Evolutionary conservation across 2,329 filamentous ascomycete genomes (phyloP), one percentile per base, ranked within the genome.

Genomic region (Colletotrichum zoysiae): DNA sequence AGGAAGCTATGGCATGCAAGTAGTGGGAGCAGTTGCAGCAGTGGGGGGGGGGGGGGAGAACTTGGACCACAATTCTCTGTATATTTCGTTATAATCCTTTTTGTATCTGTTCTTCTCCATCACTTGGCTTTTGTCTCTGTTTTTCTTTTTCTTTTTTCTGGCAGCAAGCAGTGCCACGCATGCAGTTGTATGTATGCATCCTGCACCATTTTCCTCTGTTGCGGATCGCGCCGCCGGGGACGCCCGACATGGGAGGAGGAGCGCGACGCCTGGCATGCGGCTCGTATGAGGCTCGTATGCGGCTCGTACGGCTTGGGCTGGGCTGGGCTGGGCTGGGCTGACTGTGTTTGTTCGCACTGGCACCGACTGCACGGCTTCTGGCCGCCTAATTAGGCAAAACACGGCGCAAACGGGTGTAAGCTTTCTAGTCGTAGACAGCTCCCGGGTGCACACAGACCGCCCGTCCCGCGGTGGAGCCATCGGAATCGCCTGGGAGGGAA

Each of bases 401-500:
- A 18, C 16, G 23, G 48, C 48, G 9, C 14, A 30, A 18, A 30
- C 6, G 23, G n/a, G 26, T 51, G 48, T 51, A 51, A 51, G 48
- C 50, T 64, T 68, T 57, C 42, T 35, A 33, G 16, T 42, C 1
- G 12, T 16, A 40, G 40, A 38, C 26, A 26, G 51, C 23, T 26
- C 26, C 46, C 30, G 7, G 33, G 9, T 12, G 68, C 58, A 71
- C 69, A 42, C 65, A 42, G 65, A 48, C 58, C 53, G n/a, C n/a
- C n/a, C n/a, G n/a, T n/a, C n/a, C n/a, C n/a, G n/a, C n/a, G n/a
- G n/a, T n/a, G n/a, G n/a, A n/a, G n/a, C n/a, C n/a, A n/a, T n/a
- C n/a, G n/a, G n/a, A n/a, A n/a, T n/a, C n/a, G n/a, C n/a, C n/a
- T n/a, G n/a, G 65, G 26, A 26, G 26, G 26, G 26, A 26, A 26